Conservation (phyloP, 2,329 filamentous ascomycete genomes). For the Thermothelomyces thermophilus region DNA sequence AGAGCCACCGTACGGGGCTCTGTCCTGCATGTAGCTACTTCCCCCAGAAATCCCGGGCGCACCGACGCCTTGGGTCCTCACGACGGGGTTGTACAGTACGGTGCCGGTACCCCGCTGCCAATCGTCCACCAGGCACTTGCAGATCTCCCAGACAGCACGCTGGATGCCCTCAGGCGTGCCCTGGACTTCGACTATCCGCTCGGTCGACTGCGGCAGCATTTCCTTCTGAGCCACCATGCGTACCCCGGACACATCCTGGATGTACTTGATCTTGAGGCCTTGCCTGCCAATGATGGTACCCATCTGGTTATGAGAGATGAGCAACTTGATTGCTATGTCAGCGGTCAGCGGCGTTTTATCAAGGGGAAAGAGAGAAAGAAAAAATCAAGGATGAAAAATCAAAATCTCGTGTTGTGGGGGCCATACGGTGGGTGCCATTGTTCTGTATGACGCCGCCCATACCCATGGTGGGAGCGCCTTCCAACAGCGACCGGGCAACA, state of each 20-base stretch:
- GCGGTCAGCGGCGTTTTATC: constrained; percentile 24
- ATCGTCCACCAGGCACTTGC: constrained; percentile 96
- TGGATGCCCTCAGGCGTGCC: constrained; percentile 93
- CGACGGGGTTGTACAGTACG: constrained; percentile 93
- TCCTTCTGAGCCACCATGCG: constrained; percentile 99
- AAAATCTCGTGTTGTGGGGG: not conserved
- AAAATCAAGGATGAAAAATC: too few relatives aligned
- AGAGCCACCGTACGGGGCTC: constrained; percentile 53
- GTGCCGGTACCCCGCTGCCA: constrained; percentile 96
- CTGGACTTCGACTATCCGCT: constrained; percentile 95
- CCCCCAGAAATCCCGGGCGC: constrained; percentile 41
- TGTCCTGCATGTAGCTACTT: constrained; percentile 38
- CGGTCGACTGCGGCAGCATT: constrained; percentile 97
- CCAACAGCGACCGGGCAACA: constrained; percentile 83
- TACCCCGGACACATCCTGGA: constrained; percentile 92
- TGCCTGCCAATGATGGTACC: constrained; percentile 96
- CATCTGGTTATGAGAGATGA: constrained; percentile 99
- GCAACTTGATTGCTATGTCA: constrained; percentile 76
- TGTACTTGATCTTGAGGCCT: constrained; percentile 98
- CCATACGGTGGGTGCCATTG: constrained; percentile 91
- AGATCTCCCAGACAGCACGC: constrained; percentile 96
- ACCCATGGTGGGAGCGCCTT: constrained; percentile 89
- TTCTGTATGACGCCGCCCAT: constrained; percentile 87
- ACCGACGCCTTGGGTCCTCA: constrained; percentile 68
- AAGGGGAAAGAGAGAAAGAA: not conserved